Conservation (phyloP, 2,329 filamentous ascomycete genomes). For the Diaporthe amygdali region DNA sequence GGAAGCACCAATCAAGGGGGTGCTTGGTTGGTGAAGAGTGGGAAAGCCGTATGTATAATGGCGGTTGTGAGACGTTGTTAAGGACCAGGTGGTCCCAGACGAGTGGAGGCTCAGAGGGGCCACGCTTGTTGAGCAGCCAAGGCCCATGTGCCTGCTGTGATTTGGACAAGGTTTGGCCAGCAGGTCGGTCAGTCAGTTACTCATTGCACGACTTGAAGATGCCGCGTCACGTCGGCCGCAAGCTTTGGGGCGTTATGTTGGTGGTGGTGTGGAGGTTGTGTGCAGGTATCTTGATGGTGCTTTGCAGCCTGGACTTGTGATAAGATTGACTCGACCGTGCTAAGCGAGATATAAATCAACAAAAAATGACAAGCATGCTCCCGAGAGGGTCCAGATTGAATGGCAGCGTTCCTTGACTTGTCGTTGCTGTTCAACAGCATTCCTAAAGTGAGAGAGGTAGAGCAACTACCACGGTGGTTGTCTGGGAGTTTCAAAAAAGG, state of each 20-base stretch:
- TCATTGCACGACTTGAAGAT: not conserved
- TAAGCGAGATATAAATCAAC: not conserved
- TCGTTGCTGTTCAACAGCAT: not conserved
- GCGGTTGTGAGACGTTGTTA: constrained; percentile 6
- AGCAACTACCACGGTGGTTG: not conserved
- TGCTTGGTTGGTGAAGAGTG: not conserved
- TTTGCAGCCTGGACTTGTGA: not conserved
- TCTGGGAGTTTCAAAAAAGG: constrained; percentile 1
- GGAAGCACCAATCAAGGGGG: constrained; percentile 13
- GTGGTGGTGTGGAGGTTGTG: not conserved
- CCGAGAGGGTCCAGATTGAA: not conserved
- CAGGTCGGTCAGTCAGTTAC: not conserved
- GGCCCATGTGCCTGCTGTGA: not conserved
- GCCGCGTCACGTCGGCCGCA: constrained; percentile 3
- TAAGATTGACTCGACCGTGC: not conserved
- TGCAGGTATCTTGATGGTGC: not conserved
- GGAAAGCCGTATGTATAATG: not conserved
- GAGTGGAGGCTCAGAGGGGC: not conserved
- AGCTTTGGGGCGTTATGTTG: not conserved
- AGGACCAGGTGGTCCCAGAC: constrained; percentile 9
- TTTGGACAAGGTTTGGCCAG: not conserved
- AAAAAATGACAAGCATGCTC: not conserved
- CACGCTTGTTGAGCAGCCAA: not conserved
- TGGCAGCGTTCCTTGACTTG: not conserved
- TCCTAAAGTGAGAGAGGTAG: not conserved